Conservation (phyloP, 352 stramenopile genomes). For the Globisporangium ultimum region DNA sequence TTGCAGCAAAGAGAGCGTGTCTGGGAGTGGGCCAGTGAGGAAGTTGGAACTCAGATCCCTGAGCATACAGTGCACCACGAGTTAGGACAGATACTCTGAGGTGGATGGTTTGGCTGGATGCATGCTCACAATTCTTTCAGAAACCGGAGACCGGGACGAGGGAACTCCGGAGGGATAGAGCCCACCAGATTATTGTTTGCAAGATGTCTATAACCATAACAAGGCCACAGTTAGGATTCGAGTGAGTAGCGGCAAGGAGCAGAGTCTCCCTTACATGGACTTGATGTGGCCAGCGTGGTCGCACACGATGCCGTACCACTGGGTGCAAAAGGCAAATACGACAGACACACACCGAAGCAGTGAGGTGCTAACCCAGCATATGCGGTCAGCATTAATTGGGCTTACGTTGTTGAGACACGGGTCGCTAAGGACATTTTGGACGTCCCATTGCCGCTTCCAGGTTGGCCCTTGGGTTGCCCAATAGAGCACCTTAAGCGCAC, state of each 20-base stretch:
- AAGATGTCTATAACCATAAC: constrained; percentile 25
- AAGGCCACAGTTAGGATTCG: not conserved
- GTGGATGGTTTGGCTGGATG: not conserved
- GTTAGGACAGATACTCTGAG: not conserved
- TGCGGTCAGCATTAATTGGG: not conserved
- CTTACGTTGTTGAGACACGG: constrained; percentile 47
- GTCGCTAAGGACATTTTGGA: constrained; percentile 65
- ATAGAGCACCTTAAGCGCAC: constrained; percentile 63
- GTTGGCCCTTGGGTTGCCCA: constrained; percentile 53
- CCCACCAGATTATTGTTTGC: constrained; percentile 64
- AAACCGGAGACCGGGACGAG: constrained; percentile 36
- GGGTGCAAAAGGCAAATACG: not conserved
- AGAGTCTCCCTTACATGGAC: constrained; percentile 34
- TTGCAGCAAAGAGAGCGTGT: constrained; percentile 36
- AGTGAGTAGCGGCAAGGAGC: not conserved
- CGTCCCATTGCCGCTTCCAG: constrained; percentile 52
- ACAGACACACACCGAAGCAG: not conserved
- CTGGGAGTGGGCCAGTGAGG: constrained; percentile 42
- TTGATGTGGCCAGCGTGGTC: constrained; percentile 46
- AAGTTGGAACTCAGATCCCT: constrained; percentile 76
- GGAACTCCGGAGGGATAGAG: constrained; percentile 48
- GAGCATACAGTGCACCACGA: not conserved
- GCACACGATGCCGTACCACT: constrained; percentile 72
- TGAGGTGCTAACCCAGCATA: not conserved
- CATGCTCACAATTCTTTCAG: constrained; percentile 55